Conservation (phyloP, 2,329 filamentous ascomycete genomes). For the Massarina eburnea region DNA sequence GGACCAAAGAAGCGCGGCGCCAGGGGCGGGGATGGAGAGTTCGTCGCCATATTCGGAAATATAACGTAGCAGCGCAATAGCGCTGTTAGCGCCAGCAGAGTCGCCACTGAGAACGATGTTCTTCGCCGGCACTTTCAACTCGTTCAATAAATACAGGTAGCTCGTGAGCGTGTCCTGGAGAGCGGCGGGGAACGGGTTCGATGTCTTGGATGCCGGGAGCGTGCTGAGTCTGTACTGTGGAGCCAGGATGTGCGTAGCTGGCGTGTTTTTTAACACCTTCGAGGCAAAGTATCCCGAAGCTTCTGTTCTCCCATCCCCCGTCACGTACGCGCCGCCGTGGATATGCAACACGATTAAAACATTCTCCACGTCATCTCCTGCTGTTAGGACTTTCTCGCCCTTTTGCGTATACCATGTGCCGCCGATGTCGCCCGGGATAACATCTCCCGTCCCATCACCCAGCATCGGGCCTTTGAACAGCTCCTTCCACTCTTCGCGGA, state of each 20-base stretch:
- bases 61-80: conserved; percentile 51
- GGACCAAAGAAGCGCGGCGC: conserved; percentile 46
- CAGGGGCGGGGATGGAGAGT: conserved; percentile 38
- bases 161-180: conserved; percentile 53
- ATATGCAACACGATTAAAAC: conserved; percentile 49
- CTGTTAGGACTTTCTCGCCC: conserved; percentile 14
- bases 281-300: conserved; percentile 34
- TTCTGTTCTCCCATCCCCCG: conserved; percentile 45
- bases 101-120: conserved; percentile 53
- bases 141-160: conserved; percentile 50
- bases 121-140: conserved; percentile 41
- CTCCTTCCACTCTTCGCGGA: conserved; percentile 4
- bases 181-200: conserved; percentile 54
- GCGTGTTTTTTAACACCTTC: conserved; percentile 41
- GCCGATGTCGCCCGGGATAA: conserved; percentile 43
- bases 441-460: conserved; percentile 23
- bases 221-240: conserved; percentile 54
- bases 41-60: conserved; percentile 44
- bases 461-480: conserved; percentile 35
- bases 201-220: conserved; percentile 36
- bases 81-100: conserved; percentile 53
- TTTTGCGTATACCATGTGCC: conserved; percentile 46
- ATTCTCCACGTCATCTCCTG: conserved; percentile 12
- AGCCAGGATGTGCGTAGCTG: conserved; percentile 44
- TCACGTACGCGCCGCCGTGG: conserved; percentile 54